phyloP scores from a whole-genome alignment of 2,329 filamentous ascomycete genomes.

The Trichoderma atrobrunneum region DNA sequence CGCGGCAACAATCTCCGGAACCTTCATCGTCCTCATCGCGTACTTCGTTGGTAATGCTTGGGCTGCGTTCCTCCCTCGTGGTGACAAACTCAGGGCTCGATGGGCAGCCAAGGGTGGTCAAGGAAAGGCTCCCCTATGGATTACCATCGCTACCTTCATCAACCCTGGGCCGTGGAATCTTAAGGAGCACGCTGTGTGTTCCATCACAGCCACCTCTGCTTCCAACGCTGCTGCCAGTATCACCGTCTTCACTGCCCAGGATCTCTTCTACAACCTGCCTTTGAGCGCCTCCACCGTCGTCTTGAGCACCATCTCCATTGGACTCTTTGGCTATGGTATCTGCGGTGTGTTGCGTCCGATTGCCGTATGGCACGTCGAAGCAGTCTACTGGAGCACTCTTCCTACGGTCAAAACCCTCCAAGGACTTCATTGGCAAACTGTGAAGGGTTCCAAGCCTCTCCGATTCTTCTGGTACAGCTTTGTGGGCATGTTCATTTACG shows the following conservation, averaged over 20 bases:
- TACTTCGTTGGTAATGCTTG: constrained; percentile 51
- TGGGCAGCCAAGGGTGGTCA: constrained; percentile 44
- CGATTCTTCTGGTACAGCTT: constrained; percentile 53
- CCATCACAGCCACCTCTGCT: constrained; percentile 53
- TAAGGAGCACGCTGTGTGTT: constrained; percentile 55
- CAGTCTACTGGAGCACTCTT: constrained; percentile 54
- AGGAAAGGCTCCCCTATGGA: constrained; percentile 41
- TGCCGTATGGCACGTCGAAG: constrained; percentile 54
- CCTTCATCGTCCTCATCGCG: constrained; percentile 56
- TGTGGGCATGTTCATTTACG: constrained; percentile 47
- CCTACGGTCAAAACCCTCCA: constrained; percentile 54
- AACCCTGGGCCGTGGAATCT: constrained; percentile 52
- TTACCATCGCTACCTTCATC: constrained; percentile 43
- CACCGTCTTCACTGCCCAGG: constrained; percentile 46
- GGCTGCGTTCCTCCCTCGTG: constrained; percentile 38
- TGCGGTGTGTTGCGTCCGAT: constrained; percentile 53
- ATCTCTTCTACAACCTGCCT: constrained; percentile 51
- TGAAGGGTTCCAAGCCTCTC: constrained; percentile 50
- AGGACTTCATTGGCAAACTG: constrained; percentile 51
- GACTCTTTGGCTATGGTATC: constrained; percentile 54
- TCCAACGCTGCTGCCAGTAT: constrained; percentile 46
- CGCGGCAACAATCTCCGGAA: constrained; percentile 45
- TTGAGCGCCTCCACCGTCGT: constrained; percentile 46
- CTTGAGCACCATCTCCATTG: constrained; percentile 51
- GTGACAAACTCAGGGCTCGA: constrained; percentile 46